These are phyloP conservation scores for Trichophyton mentagrophytes DNA, from an alignment of 2,329 filamentous ascomycete genomes.

Conservation along the genomic window DNA sequence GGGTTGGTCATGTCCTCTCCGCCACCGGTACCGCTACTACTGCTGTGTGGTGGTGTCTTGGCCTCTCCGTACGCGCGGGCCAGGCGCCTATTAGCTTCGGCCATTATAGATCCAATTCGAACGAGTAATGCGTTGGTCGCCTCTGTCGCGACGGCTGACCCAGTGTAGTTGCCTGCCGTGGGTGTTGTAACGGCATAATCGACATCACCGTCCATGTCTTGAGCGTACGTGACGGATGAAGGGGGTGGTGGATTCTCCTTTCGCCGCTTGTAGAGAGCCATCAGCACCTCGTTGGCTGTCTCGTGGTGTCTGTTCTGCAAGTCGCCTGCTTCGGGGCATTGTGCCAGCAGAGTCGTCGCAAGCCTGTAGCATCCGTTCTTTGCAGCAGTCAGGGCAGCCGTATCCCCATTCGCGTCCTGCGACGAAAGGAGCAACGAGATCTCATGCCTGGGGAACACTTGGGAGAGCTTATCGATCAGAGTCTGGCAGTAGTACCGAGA, in stretches of 20 bases:
- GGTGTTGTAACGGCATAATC: conserved; percentile 21
- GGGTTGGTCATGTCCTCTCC: conserved; percentile 30
- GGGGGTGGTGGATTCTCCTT: conserved; percentile 54
- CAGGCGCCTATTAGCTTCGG: conserved; percentile 60
- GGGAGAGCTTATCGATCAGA: conserved; percentile 73
- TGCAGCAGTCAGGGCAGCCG: conserved; percentile 74
- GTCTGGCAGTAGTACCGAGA: conserved; percentile 89
- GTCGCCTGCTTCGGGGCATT: conserved; percentile 65
- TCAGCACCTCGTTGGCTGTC: conserved; percentile 73
- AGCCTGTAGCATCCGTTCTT: conserved; percentile 74
- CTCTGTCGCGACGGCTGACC: conserved; percentile 33
- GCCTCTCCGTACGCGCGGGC: conserved; percentile 48
- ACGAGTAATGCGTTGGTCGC: conserved; percentile 58
- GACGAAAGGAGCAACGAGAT: conserved; percentile 68
- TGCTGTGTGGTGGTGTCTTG: conserved; percentile 38
- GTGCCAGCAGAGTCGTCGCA: conserved; percentile 52
- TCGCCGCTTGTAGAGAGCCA: conserved; percentile 54
- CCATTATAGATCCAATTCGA: conserved; percentile 55
- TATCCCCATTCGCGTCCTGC: conserved; percentile 79
- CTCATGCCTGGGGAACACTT: conserved; percentile 60
- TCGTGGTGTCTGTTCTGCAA: conserved; percentile 71
- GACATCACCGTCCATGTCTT: conserved; percentile 23
- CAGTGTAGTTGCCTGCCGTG: conserved; percentile 30
- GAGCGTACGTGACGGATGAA: conserved; percentile 48
- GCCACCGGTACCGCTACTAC: conserved; percentile 15